Base-by-base conservation (phyloP, 23 red algal species). In the Gracilariopsis chorda region DNA sequence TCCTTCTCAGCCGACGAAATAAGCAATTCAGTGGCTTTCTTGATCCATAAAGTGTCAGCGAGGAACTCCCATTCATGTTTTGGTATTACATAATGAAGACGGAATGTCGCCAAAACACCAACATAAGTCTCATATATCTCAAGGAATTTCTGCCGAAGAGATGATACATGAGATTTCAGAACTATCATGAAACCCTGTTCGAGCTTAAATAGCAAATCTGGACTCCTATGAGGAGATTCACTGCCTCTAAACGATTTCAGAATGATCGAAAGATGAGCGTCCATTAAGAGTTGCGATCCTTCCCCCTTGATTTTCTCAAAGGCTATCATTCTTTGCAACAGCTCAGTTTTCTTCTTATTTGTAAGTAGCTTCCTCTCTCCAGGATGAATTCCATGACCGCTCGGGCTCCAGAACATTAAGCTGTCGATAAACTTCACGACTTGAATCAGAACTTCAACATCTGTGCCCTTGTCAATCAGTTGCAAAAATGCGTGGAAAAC, bases 21-120 rank as follows among this genome's bases (percentile, higher is more conserved):
- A 6, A 99, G 59, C 24, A 99, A 48, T 58, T 94, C 97, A 41
- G 51, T 30, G 21, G 89, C 97, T 19, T 96, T 88, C 32, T 80
- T 86, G 55, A 99, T 91, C 97, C 97, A 99, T n/a, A 89, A 94
- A 40, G 91, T 93, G 45, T 99, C 93, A 6, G 85, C 69, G n/a
- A 95, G 75, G 27, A 67, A 62, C 49, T 95, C 93, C 97, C 97
- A 99, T 59, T 95, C 93, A 64, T 99, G 94, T 25, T 96, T 86
- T 36, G 85, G 59, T 14, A 96, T 13, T 56, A 99, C 85, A 59
- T 84, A 96, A 11, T 86, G 43, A 25, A 99, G 76, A 39, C 92
- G 74, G 7, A 85, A 46, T 2, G 72, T 43, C 30, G 86, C 83
- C 34, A 68, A 83, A 28, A 49, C 19, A 7, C 40, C 51, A 20